phyloP scores from a whole-genome alignment of 371 early-diverging fungal species.

The Lichtheimia ornata region DNA sequence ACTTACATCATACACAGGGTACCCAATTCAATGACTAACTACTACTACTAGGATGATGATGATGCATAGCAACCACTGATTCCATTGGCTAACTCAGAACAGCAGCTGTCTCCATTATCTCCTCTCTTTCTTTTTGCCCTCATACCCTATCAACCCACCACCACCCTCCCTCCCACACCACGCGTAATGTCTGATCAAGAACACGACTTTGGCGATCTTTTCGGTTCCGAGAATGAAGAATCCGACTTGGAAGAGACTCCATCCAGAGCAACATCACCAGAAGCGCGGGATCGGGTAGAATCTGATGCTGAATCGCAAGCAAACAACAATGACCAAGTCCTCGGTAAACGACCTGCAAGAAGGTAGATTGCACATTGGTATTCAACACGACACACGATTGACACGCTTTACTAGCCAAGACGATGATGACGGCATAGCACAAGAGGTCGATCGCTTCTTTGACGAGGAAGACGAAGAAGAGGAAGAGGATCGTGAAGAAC shows the following conservation, averaged over 20 bases:
- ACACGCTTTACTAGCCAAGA: background rate
- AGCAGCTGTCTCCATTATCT: background rate
- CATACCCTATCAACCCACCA: too few species aligned
- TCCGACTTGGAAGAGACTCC: constrained; percentile 34
- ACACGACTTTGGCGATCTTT: constrained; percentile 43
- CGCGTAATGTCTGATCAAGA: constrained; percentile 26
- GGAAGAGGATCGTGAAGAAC: background rate
- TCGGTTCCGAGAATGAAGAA: constrained; percentile 54
- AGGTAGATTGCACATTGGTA: background rate
- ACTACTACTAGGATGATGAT: too few species aligned
- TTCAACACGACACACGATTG: too few species aligned
- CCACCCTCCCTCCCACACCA: background rate
- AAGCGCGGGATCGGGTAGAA: constrained; percentile 6
- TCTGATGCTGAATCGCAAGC: constrained; percentile 1
- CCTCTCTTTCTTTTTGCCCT: background rate
- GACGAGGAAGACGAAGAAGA: background rate
- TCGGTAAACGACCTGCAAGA: constrained; percentile 9
- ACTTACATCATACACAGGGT: too few species aligned
- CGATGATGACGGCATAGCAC: background rate
- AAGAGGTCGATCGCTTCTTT: background rate
- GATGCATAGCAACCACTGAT: too few species aligned
- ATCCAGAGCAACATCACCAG: constrained; percentile 9
- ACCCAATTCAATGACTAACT: too few species aligned
- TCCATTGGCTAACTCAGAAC: too few species aligned
- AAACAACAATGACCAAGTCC: background rate